These are phyloP conservation scores for Thermomucor indicae-seudaticae DNA, from an alignment of 371 early-diverging fungal genomes.

Conservation along the genomic window DNA sequence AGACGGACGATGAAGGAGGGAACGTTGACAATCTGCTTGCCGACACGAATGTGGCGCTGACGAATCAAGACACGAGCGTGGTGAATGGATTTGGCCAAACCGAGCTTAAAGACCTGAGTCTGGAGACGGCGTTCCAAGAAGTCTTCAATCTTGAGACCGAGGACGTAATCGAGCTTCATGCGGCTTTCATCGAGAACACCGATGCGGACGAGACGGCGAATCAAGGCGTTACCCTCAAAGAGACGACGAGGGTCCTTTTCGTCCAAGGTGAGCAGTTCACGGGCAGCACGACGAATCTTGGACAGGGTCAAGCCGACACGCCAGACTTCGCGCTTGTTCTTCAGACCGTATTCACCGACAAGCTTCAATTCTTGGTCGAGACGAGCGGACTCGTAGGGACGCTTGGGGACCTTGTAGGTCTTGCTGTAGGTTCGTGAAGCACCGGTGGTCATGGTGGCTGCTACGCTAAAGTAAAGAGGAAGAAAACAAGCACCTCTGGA, in stretches of 20 bases:
- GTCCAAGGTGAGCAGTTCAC: conserved; percentile 98
- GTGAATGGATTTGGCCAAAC: conserved; percentile 99
- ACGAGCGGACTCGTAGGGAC: conserved; percentile 98
- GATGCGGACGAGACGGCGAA: conserved; percentile 96
- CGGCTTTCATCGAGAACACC: conserved; percentile 97
- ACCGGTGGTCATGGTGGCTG: conserved; percentile 47
- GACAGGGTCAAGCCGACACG: conserved; percentile 95
- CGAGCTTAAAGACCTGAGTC: conserved; percentile 98
- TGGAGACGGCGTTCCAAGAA: conserved; percentile 99
- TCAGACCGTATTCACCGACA: conserved; percentile 95
- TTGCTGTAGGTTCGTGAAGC: conserved; percentile 68
- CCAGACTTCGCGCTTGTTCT: conserved; percentile 99
- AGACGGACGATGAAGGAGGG: conserved; percentile 95
- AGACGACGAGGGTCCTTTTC: conserved; percentile 98
- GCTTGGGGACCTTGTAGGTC: conserved; percentile 96
- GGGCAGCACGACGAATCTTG: conserved; percentile 99
- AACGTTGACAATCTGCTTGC: conserved; percentile 97
- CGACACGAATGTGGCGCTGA: conserved; percentile 98
- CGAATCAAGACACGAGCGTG: conserved; percentile 99
- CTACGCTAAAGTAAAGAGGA: conserved; percentile 16
- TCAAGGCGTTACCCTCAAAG: conserved; percentile 98
- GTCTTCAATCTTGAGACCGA: conserved; percentile 97
- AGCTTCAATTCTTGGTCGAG: conserved; percentile 98
- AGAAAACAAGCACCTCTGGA: conserved; percentile 11
- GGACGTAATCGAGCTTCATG: conserved; percentile 98